phyloP scores from a whole-genome alignment of 164 flowering plant species.

The Stephania yunnanensis region DNA sequence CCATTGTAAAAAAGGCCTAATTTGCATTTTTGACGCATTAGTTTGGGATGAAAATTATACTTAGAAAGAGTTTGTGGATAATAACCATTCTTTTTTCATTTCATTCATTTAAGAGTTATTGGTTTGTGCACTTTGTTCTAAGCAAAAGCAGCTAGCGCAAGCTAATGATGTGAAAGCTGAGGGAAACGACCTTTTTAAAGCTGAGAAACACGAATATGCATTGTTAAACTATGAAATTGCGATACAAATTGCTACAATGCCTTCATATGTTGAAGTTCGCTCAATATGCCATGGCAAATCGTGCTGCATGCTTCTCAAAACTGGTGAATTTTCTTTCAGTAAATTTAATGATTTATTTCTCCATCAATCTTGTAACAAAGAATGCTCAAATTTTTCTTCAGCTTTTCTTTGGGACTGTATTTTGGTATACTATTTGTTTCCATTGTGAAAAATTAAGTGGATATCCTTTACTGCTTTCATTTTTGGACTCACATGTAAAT shows the following conservation, averaged over 20 bases:
- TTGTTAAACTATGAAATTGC: constrained; percentile 58
- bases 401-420: too few relatives aligned
- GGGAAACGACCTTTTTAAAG: constrained; percentile 65
- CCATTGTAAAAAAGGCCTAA: too few relatives aligned
- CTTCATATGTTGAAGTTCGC: constrained; percentile 52
- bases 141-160: constrained; percentile 51
- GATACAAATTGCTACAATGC: constrained; percentile 40
- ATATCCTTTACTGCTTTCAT: too few relatives aligned
- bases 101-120: background rate
- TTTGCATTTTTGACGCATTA: too few relatives aligned
- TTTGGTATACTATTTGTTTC: too few relatives aligned
- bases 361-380: too few relatives aligned
- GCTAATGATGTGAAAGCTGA: constrained; percentile 72
- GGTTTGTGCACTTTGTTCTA: constrained; percentile 9
- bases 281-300: constrained; percentile 82
- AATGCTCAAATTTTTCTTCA: too few relatives aligned
- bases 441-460: too few relatives aligned
- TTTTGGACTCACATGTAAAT: too few relatives aligned
- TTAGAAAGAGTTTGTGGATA: background rate
- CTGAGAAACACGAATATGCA: constrained; percentile 75
- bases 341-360: background rate
- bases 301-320: constrained; percentile 68
- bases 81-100: background rate
- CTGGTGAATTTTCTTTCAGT: constrained; percentile 41
- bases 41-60: too few relatives aligned